These are phyloP conservation scores for Thielaviopsis ethacetica DNA, from an alignment of 2,329 filamentous ascomycete species.

Conservation along the genomic window DNA sequence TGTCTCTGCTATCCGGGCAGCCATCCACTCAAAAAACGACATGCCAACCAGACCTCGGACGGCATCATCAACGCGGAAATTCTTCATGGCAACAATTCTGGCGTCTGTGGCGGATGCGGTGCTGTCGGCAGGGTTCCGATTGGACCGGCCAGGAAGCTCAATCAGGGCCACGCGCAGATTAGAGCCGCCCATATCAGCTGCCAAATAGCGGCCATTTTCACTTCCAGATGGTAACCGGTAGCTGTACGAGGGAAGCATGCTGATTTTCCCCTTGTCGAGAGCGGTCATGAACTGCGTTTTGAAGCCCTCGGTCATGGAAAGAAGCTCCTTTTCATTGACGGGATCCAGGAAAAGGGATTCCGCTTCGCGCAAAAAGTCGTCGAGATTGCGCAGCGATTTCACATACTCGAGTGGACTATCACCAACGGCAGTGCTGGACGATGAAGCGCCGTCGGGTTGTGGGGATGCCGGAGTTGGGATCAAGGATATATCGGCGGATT, in stretches of 20 bases:
- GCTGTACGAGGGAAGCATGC: constrained; percentile 52
- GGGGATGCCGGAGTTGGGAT: neutral
- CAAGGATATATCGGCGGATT: constrained; percentile 2
- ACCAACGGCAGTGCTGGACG: constrained; percentile 7
- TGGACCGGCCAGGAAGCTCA: constrained; percentile 31
- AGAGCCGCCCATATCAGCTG: constrained; percentile 53
- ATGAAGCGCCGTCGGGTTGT: constrained; percentile 6
- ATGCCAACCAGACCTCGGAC: constrained; percentile 41
- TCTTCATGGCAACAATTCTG: constrained; percentile 25
- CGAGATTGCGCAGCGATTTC: constrained; percentile 16
- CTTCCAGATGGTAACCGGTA: constrained; percentile 44
- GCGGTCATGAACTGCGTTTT: constrained; percentile 38
- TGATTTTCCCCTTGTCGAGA: constrained; percentile 34
- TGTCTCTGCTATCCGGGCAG: constrained; percentile 39
- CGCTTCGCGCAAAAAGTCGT: constrained; percentile 42
- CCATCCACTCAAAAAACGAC: constrained; percentile 54
- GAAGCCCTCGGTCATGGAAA: constrained; percentile 30
- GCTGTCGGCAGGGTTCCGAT: constrained; percentile 20
- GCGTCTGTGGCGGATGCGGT: constrained; percentile 29
- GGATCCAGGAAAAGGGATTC: constrained; percentile 35
- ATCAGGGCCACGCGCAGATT: constrained; percentile 50
- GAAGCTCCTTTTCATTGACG: constrained; percentile 25
- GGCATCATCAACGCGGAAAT: constrained; percentile 38
- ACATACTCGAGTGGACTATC: neutral
- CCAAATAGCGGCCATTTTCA: constrained; percentile 43